phyloP scores from a whole-genome alignment of 306 rosid species.

The Astragalus membranaceus region DNA sequence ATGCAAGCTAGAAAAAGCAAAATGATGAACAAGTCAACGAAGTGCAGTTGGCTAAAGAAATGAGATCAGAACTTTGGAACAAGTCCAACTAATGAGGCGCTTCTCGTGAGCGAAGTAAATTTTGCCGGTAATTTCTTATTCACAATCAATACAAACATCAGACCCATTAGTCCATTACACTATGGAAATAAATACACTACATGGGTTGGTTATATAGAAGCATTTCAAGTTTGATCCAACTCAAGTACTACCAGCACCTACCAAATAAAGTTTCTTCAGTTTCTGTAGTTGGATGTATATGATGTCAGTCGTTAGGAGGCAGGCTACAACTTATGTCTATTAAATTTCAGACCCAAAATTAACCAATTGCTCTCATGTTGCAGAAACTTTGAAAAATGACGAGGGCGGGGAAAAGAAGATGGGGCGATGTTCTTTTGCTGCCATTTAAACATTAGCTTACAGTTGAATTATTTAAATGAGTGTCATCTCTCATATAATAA shows the following conservation, averaged over 20 bases:
- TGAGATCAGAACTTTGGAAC: not conserved
- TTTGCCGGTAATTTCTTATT: not conserved
- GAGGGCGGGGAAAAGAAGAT: not conserved
- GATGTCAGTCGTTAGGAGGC: constrained; percentile 12
- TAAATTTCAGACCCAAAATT: constrained; percentile 28
- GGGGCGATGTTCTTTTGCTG: not conserved
- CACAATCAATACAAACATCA: not conserved
- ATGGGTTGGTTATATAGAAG: not conserved
- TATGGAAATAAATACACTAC: not conserved
- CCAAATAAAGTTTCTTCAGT: constrained; percentile 9
- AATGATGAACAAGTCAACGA: not conserved
- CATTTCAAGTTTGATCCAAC: not conserved
- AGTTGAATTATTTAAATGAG: constrained; percentile 12
- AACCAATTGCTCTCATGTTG: constrained; percentile 6
- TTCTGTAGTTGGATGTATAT: not conserved
- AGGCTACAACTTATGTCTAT: not conserved
- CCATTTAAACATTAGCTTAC: not conserved
- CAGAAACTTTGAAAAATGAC: not conserved
- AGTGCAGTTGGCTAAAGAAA: not conserved
- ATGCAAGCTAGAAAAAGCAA: not conserved
- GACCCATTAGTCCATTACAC: not conserved
- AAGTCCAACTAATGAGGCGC: not conserved
- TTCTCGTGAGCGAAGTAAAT: constrained; percentile 32
- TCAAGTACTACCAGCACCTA: not conserved
- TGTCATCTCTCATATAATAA: not conserved